Evolutionary conservation across 352 stramenopile genomes (phyloP).

Genomic region (Phytopythium oedochilum): DNA sequence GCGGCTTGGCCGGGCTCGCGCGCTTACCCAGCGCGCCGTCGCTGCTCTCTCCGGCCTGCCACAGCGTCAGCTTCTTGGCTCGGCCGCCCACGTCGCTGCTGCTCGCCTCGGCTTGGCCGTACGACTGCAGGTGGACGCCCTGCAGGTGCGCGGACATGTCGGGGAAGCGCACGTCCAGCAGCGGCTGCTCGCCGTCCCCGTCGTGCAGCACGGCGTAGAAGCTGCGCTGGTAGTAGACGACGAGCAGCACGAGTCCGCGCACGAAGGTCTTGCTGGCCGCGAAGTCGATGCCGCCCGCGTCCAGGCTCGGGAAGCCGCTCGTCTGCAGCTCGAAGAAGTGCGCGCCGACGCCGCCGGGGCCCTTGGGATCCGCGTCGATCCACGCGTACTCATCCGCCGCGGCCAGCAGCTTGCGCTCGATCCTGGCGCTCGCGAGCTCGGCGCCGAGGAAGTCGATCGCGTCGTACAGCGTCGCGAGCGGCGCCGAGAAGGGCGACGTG

Average conservation of each 20-base stretch:
- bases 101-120: slow-evolving; percentile 68
- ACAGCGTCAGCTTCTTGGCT: slow-evolving; percentile 92
- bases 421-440: slow-evolving; percentile 75
- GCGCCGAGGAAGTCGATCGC: slow-evolving; percentile 80
- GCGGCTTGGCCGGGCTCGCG: slow-evolving; percentile 64
- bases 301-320: slow-evolving; percentile 82
- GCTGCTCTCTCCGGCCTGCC: slow-evolving; percentile 42
- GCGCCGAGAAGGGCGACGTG: slow-evolving; percentile 62
- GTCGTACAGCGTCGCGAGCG: slow-evolving; percentile 77
- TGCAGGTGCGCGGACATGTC: slow-evolving; percentile 88
- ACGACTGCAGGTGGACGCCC: slow-evolving; percentile 85
- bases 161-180: slow-evolving; percentile 93
- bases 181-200: slow-evolving; percentile 86
- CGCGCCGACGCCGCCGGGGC: slow-evolving; percentile 20
- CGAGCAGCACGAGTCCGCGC: slow-evolving; percentile 69
- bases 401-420: slow-evolving; percentile 85
- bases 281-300: slow-evolving; percentile 58
- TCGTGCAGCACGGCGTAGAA: slow-evolving; percentile 92
- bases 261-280: slow-evolving; percentile 88
- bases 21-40: slow-evolving; percentile 42
- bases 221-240: slow-evolving; percentile 84
- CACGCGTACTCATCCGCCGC: slow-evolving; percentile 84
- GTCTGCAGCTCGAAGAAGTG: slow-evolving; percentile 95
- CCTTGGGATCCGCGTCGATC: slow-evolving; percentile 81
- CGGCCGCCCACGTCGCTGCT: slow-evolving; percentile 18